A percentile compares a stretch with the other conserved stretches of the same genome.
Conservation (phyloP, 345 rosid genomes). For the Aquilaria malaccensis region DNA sequence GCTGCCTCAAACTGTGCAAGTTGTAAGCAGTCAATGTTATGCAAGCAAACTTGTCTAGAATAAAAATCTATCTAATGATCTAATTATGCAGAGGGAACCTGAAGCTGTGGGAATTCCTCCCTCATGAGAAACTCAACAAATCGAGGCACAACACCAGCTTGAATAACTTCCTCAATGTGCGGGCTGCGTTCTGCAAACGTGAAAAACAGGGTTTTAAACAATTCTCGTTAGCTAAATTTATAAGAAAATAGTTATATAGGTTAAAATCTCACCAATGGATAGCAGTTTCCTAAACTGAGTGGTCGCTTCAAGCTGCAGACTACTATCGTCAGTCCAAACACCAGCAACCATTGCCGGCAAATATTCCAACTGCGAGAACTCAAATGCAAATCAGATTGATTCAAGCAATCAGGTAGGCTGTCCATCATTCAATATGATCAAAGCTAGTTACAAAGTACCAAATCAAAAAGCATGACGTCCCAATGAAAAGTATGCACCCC, state of each 20-base stretch:
- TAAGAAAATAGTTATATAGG: too few species aligned
- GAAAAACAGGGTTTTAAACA: background rate
- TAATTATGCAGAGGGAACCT: conserved; percentile 24
- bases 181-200: conserved; percentile 53
- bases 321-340: conserved; percentile 57
- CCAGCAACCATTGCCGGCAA: conserved; percentile 54
- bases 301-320: conserved; percentile 54
- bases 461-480: too few species aligned
- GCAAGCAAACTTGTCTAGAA: background rate
- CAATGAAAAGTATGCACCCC: too few species aligned
- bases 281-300: conserved; percentile 65
- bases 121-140: conserved; percentile 65
- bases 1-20: conserved; percentile 67
- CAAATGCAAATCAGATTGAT: too few species aligned
- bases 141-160: conserved; percentile 69
- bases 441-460: too few species aligned
- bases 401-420: too few species aligned
- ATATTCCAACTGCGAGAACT: conserved; percentile 41
- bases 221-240: too few species aligned
- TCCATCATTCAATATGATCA: too few species aligned
- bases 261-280: conserved; percentile 39
- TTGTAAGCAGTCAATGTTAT: too few species aligned
- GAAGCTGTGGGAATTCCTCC: conserved; percentile 74
- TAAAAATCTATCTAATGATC: background rate
- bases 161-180: conserved; percentile 69